Evolutionary conservation across 2,329 filamentous ascomycete species (phyloP).

Genomic region (Trichothecium sympodiale): DNA sequence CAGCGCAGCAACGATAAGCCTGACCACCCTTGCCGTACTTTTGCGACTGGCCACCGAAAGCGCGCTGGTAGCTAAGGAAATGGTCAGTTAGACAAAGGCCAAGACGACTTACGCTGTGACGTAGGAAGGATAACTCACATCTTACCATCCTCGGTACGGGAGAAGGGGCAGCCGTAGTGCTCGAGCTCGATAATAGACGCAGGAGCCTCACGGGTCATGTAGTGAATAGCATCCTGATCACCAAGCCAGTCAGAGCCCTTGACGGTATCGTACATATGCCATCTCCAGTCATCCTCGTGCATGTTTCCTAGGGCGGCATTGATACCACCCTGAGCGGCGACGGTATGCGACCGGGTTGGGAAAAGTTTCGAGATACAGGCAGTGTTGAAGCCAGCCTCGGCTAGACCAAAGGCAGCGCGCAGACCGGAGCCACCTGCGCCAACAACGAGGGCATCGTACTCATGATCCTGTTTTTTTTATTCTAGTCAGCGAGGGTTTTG

Average conservation of each 20-base stretch:
- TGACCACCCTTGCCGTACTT: slow-evolving; percentile 94
- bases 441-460: slow-evolving; percentile 95
- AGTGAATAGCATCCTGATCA: slow-evolving; percentile 95
- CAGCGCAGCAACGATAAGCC: slow-evolving; percentile 94
- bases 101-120: background rate
- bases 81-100: slow-evolving; percentile 7
- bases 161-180: slow-evolving; percentile 96
- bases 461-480: slow-evolving; percentile 77
- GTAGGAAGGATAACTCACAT: slow-evolving; percentile 47
- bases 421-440: slow-evolving; percentile 74
- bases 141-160: slow-evolving; percentile 88
- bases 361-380: slow-evolving; percentile 83
- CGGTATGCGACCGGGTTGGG: slow-evolving; percentile 75
- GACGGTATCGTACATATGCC: slow-evolving; percentile 99
- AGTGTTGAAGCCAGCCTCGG: slow-evolving; percentile 82
- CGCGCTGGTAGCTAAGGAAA: slow-evolving; percentile 74
- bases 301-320: slow-evolving; percentile 88
- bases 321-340: slow-evolving; percentile 74
- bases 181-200: slow-evolving; percentile 89
- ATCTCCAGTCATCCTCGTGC: slow-evolving; percentile 97
- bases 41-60: slow-evolving; percentile 94
- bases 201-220: slow-evolving; percentile 94
- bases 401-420: slow-evolving; percentile 74
- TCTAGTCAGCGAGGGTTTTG: slow-evolving; percentile 7
- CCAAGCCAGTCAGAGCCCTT: slow-evolving; percentile 97